Conservation (phyloP, 495 filamentous ascomycete species). For the Podospora pseudopauciseta region DNA sequence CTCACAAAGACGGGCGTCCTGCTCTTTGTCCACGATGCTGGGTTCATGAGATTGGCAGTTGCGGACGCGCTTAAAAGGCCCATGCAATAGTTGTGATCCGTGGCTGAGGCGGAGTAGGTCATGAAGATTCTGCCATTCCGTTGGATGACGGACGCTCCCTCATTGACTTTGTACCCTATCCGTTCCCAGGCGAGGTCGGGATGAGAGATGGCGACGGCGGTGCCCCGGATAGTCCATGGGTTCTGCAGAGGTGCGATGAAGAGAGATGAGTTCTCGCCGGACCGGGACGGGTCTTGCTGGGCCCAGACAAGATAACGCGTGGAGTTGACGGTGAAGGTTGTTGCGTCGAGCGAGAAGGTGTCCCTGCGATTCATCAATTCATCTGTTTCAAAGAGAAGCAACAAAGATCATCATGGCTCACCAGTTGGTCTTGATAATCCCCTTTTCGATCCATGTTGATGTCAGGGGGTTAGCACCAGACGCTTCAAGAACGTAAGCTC, state of each 20-base stretch:
- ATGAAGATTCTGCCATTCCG: slow-evolving; percentile 45
- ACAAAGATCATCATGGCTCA: neutral
- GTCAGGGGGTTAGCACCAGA: slow-evolving; percentile 26
- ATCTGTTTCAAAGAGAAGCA: neutral
- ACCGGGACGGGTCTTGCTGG: slow-evolving; percentile 25
- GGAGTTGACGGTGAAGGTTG: slow-evolving; percentile 27
- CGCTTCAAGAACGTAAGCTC: slow-evolving; percentile 30
- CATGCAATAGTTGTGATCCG: slow-evolving; percentile 47
- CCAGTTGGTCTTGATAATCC: slow-evolving; percentile 30
- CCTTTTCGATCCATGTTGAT: slow-evolving; percentile 26
- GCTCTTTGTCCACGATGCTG: slow-evolving; percentile 44
- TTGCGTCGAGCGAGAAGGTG: slow-evolving; percentile 28
- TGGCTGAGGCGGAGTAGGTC: slow-evolving; percentile 47
- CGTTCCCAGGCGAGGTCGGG: slow-evolving; percentile 48
- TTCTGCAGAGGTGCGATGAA: slow-evolving; percentile 24
- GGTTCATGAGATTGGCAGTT: slow-evolving; percentile 34
- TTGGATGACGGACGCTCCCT: slow-evolving; percentile 48
- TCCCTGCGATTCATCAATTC: slow-evolving; percentile 7
- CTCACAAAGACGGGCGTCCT: slow-evolving; percentile 25
- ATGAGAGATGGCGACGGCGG: slow-evolving; percentile 38
- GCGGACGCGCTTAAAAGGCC: slow-evolving; percentile 47
- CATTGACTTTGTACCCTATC: slow-evolving; percentile 52
- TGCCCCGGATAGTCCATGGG: slow-evolving; percentile 28
- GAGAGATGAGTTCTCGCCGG: slow-evolving; percentile 25
- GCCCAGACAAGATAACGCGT: slow-evolving; percentile 32